Evolutionary conservation across 2,329 filamentous ascomycete species (phyloP).

Genomic region (Calonectria leucothoes): DNA sequence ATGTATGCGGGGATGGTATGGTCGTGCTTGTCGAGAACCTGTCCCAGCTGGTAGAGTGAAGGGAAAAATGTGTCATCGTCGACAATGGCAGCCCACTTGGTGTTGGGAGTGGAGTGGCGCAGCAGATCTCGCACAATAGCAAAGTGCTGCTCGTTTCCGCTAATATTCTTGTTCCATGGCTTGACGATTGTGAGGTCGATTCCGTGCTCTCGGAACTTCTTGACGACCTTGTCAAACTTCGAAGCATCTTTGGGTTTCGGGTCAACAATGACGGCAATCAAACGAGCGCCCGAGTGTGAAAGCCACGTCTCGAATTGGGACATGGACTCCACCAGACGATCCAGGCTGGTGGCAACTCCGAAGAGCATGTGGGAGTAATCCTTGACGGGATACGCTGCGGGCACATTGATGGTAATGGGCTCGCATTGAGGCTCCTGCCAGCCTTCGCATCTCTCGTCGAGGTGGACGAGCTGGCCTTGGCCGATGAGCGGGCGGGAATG

Average conservation of each 20-base stretch:
- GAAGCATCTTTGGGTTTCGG: conserved; percentile 54
- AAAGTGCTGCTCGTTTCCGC: conserved; percentile 68
- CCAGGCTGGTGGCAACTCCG: conserved; percentile 65
- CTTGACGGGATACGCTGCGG: conserved; percentile 53
- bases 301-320: conserved; percentile 68
- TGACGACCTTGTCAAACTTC: conserved; percentile 45
- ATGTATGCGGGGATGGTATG: conserved; percentile 63
- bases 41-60: conserved; percentile 61
- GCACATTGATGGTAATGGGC: conserved; percentile 59
- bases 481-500: conserved; percentile 52
- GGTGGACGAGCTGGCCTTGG: conserved; percentile 44
- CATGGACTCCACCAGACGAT: conserved; percentile 62
- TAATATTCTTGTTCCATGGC: conserved; percentile 48
- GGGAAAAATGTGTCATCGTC: conserved; percentile 75
- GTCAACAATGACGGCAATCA: conserved; percentile 65
- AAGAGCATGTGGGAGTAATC: conserved; percentile 66
- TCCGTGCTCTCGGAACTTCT: conserved; percentile 42
- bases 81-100: conserved; percentile 67
- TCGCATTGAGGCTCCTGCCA: conserved; percentile 48
- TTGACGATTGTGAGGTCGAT: conserved; percentile 49
- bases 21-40: conserved; percentile 61
- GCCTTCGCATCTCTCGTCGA: conserved; percentile 41
- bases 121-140: conserved; percentile 64
- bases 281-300: conserved; percentile 59
- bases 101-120: conserved; percentile 54